Base-by-base conservation (phyloP, 495 filamentous ascomycete species). In the Aspergillus campestris region DNA sequence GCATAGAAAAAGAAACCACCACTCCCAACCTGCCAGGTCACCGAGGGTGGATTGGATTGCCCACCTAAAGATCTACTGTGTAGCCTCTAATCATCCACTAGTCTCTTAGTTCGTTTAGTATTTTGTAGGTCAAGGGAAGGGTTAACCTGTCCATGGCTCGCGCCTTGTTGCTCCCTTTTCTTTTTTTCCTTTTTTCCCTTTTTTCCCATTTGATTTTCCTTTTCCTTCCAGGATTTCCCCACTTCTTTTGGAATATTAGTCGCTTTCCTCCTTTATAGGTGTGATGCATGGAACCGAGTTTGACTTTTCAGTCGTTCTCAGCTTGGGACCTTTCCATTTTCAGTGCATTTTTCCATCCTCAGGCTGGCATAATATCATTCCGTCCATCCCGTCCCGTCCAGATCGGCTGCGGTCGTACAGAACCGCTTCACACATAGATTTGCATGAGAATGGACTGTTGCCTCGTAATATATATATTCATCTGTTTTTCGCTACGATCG, bases 71-170 rank as follows among this genome's bases (percentile, higher is more conserved):
- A 53, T 53, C 45, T 37, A 48, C 50, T 49, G 45, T 49, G 45
- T 49, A 44, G 42, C 46, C 46, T 42, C 46, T 53, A 53, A 53
- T 53, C 50, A 53, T 24, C 42, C 45, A 46, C 50, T 53, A 53
- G 45, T 44, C 33, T 13, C 31, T 42, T 38, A 49, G 42, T 33
- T 36, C 46, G 18, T 24, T 24, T 24, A 24, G 18, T 24, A 24
- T 24, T 24, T 24, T 42, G 36, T 39, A 42, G 42, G 43, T 41
- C 30, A 34, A 39, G 6, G 40, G 30, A 42, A 35, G 48, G 44
- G 18, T 24, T 24, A 24, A 24, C 18, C 18, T 24, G 18, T 24
- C 45, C 45, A 40, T 46, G 45, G 50, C 36, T 45, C 48, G 37
- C 36, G 30, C 40, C 31, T n/a, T 30, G 24, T 41, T 32, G 33